Base-by-base conservation (phyloP, 2,329 filamentous ascomycete species). In the Apiospora phragmitis region DNA sequence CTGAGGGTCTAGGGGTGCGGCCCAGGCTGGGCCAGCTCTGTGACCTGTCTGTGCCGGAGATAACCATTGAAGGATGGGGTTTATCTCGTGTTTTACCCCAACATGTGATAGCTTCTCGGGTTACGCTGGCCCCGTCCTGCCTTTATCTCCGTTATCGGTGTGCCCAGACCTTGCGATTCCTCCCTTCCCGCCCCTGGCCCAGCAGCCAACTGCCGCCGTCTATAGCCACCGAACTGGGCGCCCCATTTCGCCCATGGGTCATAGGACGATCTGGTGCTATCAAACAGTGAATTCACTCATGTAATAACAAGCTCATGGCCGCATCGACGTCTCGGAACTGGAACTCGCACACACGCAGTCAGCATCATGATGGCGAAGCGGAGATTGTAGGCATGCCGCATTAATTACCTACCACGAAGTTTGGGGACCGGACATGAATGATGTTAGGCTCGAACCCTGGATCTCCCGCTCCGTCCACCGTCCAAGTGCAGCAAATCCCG, bases 91-190 rank as follows among this genome's bases (percentile, higher is more conserved):
- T 67, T 65, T 42, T 45, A 62, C 51, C 38, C 42, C 45, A 45
- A 32, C 59, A 68, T 67, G 69, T 67, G 69, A 67, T 67, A 55
- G 69, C 51, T 41, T 68, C 68, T 43, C 43, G 67, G 67, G 29
- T 26, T 38, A 41, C 43, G 51, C 18, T 55, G 47, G 45, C 12
- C n/a, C 35, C 24, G 35, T n/a, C 41, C 9, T 51, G n/a, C 32
- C 68, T 70, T 65, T 68, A 68, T 68, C 65, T 70, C 69, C 69
- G 69, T 70, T 70, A 70, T 70, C 69, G 69, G 69, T 32, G 24
- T 45, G 43, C 18, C 24, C 55, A 68, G 43, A 35, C 43, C 43
- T 42, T 21, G 18, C 18, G 43, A 67, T 29, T 47, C n/a, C 43
- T 47, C 43, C 18, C 18, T 45, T n/a, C n/a, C n/a, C n/a, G n/a